phyloP scores from a whole-genome alignment of 1,284 basidiomycete species.

The Fomitopsis betulina region DNA sequence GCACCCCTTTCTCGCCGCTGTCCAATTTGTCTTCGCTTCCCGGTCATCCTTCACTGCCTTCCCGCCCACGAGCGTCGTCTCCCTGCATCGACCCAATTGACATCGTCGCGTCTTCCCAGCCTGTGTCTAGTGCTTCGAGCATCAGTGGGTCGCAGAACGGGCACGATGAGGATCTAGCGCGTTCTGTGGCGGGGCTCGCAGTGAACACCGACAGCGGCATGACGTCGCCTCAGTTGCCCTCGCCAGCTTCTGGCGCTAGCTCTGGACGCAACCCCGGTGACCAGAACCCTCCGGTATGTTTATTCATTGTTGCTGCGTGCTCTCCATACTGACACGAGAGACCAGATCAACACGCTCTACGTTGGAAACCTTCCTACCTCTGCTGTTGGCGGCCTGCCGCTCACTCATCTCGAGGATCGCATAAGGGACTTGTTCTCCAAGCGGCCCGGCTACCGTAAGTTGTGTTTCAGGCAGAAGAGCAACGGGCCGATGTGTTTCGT shows the following conservation, averaged over 20 bases:
- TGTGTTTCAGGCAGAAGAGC: conserved; percentile 93
- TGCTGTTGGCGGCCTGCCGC: conserved; percentile 58
- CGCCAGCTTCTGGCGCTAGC: conserved; percentile 38
- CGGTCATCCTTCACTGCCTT: conserved; percentile 27
- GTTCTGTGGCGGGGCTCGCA: conserved; percentile 40
- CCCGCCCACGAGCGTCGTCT: conserved; percentile 29
- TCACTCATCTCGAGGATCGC: conserved; percentile 81
- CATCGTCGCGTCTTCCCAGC: conserved; percentile 18
- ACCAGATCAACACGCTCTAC: conserved; percentile 87
- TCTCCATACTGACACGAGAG: not conserved
- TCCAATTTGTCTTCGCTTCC: conserved; percentile 24
- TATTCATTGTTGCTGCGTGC: not conserved
- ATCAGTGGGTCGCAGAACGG: conserved; percentile 35
- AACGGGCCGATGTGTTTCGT: conserved; percentile 98
- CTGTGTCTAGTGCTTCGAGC: conserved; percentile 33
- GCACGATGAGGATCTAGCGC: conserved; percentile 37
- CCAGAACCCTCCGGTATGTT: conserved; percentile 80
- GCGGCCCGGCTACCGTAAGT: conserved; percentile 82
- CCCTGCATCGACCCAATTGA: conserved; percentile 20
- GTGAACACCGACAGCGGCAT: conserved; percentile 48
- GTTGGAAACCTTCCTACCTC: conserved; percentile 90
- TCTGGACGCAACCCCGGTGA: conserved; percentile 66
- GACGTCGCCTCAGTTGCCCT: conserved; percentile 41
- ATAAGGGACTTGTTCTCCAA: conserved; percentile 78
- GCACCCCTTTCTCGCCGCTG: conserved; percentile 29